Evolutionary conservation across 1,284 basidiomycete species (phyloP).

Genomic region (Neonothopanus nambi): DNA sequence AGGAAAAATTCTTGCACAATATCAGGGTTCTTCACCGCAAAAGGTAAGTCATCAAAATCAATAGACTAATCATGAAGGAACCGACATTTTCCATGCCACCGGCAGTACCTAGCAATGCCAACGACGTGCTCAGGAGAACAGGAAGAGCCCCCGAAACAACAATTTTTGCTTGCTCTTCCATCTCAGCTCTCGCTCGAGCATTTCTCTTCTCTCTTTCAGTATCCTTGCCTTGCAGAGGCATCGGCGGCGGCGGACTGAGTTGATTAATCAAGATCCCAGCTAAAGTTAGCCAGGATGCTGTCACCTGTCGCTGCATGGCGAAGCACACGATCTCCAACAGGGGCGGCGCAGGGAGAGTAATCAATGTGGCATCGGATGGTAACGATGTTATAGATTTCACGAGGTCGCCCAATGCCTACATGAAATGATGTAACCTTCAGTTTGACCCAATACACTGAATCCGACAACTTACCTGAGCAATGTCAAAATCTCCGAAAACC

Average conservation of each 20-base stretch:
- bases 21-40: conserved; percentile 72
- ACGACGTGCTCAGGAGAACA: conserved; percentile 61
- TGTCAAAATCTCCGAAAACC: conserved; percentile 76
- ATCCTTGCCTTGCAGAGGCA: conserved; percentile 40
- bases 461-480: conserved; percentile 64
- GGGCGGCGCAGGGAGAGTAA: conserved; percentile 78
- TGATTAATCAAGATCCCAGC: conserved; percentile 78
- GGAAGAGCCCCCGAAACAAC: conserved; percentile 58
- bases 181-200: conserved; percentile 32
- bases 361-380: conserved; percentile 69
- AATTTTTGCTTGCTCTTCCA: conserved; percentile 39
- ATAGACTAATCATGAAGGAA: conserved; percentile 12
- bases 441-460: background rate
- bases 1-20: conserved; percentile 87
- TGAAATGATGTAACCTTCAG: background rate
- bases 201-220: conserved; percentile 28
- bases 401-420: conserved; percentile 75
- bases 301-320: conserved; percentile 73
- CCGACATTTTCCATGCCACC: conserved; percentile 67
- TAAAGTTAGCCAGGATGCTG: conserved; percentile 81
- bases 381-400: conserved; percentile 79
- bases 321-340: conserved; percentile 77
- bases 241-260: conserved; percentile 68
- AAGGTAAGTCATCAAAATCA: background rate
- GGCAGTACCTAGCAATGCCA: conserved; percentile 44